Base-by-base conservation (phyloP, 2,329 filamentous ascomycete genomes). In the Botryotinia convoluta region DNA sequence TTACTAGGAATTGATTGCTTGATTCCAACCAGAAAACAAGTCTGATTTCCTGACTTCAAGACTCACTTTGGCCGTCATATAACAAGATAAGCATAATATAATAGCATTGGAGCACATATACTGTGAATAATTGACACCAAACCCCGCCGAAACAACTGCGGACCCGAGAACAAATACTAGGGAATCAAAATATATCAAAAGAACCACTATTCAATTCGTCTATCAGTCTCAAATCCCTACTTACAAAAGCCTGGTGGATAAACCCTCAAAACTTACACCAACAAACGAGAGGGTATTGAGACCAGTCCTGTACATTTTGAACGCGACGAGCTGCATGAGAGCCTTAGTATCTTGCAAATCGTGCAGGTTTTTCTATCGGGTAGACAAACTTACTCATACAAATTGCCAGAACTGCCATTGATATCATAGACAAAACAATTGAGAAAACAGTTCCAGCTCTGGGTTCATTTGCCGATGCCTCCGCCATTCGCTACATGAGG, bases 61-160 rank as follows among this genome's bases (percentile, higher is more conserved):
- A 70, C 73, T 57, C 70, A 90, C 86, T 82, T 92, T 91, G 4
- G 89, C 90, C 3, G 87, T 88, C 69, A 91, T 84, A 77, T 91
- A 91, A 76, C 86, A 91, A 9, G 86, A 81, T 2, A 91, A 83
- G 78, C 89, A 91, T 1, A 91, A 82, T 9, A 91, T 75, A 59
- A 91, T 89, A 10, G 88, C 87, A 9, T 86, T 85, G 62, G 88
- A 85, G 78, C 89, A 92, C 7, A 88, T 83, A 2, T 79, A 77
- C 5, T 82, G 76, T 35, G 84, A 87, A 26, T 82, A 83, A 74
- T 89, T 87, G 69, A 91, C 83, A 1, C 88, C 87, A 72, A 89
- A 83, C 1, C 87, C 86, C 74, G 88, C 86, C 72, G 89, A 85
- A 14, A 91, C 78, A 12, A 91, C 82, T 3, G 86, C 85, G 3